Evolutionary conservation across 129 eudicot species (phyloP).

Genomic region (Heracleum sosnowskyi): DNA sequence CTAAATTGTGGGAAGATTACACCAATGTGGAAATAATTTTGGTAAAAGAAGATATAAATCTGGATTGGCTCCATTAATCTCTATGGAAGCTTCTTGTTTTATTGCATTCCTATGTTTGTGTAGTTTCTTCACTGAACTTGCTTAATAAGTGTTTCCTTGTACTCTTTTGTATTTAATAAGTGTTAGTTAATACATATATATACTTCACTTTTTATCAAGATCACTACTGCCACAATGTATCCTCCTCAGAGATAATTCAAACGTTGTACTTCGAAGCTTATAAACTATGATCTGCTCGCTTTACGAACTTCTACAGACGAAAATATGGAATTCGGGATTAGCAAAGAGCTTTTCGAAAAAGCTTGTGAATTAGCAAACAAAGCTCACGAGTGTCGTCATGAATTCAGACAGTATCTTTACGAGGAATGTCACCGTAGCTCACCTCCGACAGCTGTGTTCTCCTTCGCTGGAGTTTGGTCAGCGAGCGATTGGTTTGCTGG

Average conservation of each 20-base stretch:
- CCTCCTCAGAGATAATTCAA: no score
- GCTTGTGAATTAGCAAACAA: conserved; percentile 43
- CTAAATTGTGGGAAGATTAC: neutral
- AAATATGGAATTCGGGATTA: neutral
- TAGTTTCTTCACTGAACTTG: neutral
- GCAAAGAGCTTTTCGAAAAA: conserved; percentile 39
- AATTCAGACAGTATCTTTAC: conserved; percentile 22
- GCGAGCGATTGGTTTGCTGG: conserved; percentile 32
- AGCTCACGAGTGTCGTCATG: conserved; percentile 39
- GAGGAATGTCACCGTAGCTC: neutral
- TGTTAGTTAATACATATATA: no score
- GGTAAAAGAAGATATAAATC: conserved; percentile 7
- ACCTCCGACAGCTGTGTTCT: conserved; percentile 18
- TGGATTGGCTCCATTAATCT: conserved; percentile 9
- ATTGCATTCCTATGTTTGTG: neutral
- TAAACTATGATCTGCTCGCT: no score
- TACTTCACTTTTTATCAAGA: neutral
- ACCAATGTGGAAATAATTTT: neutral
- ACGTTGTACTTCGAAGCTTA: no score
- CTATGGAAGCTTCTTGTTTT: neutral
- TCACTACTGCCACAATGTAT: no score
- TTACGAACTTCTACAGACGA: no score
- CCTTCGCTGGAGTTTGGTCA: conserved; percentile 57
- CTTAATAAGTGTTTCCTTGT: neutral
- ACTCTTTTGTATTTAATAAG: neutral